A percentile compares a stretch with the other conserved stretches of the same genome.
Conservation (phyloP, 768 basidiomycete genomes). For the Boletus barrowsii region DNA sequence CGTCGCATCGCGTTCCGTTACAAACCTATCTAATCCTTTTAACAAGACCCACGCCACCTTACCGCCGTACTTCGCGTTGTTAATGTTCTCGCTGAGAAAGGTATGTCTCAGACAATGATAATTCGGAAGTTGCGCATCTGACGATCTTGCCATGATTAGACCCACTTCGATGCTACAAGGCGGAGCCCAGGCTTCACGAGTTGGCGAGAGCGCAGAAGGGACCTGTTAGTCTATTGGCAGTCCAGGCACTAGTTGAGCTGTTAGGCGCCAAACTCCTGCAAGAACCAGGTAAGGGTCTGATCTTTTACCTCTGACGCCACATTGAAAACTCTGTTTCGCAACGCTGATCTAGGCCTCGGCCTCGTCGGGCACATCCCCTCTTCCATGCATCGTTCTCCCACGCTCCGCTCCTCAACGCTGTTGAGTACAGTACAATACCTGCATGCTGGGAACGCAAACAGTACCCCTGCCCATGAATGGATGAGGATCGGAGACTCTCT, state of each 20-base stretch:
- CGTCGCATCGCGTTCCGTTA: neutral
- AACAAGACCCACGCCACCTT: conserved; percentile 1
- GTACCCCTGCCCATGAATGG: conserved; percentile 3
- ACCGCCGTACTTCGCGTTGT: conserved; percentile 6
- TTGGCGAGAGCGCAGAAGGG: conserved; percentile 1
- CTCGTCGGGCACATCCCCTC: neutral
- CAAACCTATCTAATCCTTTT: neutral
- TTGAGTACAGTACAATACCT: conserved; percentile 1
- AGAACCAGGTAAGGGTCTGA: conserved; percentile 6
- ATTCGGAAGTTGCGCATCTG: neutral
- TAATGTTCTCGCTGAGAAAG: conserved; percentile 2
- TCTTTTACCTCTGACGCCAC: neutral
- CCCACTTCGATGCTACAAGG: neutral
- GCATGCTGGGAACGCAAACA: conserved; percentile 2
- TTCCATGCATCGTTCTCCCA: conserved; percentile 1
- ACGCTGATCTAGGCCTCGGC: neutral
- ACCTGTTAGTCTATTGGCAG: conserved; percentile 17
- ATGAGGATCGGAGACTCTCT: conserved; percentile 9
- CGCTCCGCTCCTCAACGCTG: conserved; percentile 3
- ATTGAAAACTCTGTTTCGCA: neutral
- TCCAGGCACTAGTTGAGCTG: conserved; percentile 18
- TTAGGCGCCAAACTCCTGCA: conserved; percentile 5
- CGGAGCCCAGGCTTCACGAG: conserved; percentile 2
- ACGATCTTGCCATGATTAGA: neutral
- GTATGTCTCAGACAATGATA: neutral